These are phyloP conservation scores for Takashimella koratensis DNA, from an alignment of 1,284 basidiomycete genomes.

Conservation along the genomic window DNA sequence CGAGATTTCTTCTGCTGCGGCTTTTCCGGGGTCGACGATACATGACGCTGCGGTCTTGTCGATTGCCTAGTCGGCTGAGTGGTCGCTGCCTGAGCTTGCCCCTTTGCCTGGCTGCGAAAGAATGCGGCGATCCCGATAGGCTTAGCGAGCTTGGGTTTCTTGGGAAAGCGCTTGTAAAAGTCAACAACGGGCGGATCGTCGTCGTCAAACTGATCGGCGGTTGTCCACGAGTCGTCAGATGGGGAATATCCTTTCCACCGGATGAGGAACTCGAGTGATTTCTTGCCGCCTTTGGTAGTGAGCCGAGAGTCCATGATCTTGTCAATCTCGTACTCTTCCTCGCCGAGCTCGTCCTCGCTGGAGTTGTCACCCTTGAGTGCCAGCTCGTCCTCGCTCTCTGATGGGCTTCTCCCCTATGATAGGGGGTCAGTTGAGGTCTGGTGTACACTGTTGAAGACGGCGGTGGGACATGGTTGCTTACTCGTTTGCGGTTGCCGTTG, in stretches of 20 bases:
- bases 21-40: not conserved
- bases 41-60: not conserved
- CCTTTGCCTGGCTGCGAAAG: not conserved
- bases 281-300: slow-evolving; percentile 12
- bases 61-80: not conserved
- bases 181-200: slow-evolving; percentile 45
- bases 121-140: not conserved
- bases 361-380: not conserved
- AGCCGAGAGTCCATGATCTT: slow-evolving; percentile 38
- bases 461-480: slow-evolving; percentile 13
- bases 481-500: slow-evolving; percentile 20
- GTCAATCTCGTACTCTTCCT: slow-evolving; percentile 41
- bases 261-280: slow-evolving; percentile 33
- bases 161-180: slow-evolving; percentile 30
- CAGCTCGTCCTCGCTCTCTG: not conserved
- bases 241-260: slow-evolving; percentile 37
- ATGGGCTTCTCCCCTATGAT: slow-evolving; percentile 2
- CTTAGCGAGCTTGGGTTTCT: slow-evolving; percentile 16
- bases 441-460: too few relatives aligned
- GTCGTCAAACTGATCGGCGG: slow-evolving; percentile 35
- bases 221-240: slow-evolving; percentile 36
- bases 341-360: slow-evolving; percentile 14
- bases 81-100: not conserved
- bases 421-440: too few relatives aligned
- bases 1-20: not conserved